These are phyloP conservation scores for Macrophomina phaseolina DNA, from an alignment of 2,329 filamentous ascomycete genomes.

Conservation along the genomic window DNA sequence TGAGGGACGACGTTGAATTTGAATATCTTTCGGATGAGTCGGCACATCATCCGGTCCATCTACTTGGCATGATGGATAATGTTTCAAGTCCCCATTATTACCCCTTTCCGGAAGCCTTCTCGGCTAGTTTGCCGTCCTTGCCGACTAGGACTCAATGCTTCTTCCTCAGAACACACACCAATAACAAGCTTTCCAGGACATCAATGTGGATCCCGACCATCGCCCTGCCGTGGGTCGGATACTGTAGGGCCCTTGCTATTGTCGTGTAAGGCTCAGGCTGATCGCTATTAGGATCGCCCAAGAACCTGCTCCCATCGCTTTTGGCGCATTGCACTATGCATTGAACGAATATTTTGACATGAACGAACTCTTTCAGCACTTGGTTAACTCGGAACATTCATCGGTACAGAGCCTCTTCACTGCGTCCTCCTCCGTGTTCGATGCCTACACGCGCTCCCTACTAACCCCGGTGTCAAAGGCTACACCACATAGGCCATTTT, in stretches of 20 bases:
- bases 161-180: slow-evolving; percentile 10
- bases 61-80: slow-evolving; percentile 21
- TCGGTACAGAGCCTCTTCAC: slow-evolving; percentile 32
- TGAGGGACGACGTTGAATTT: slow-evolving; percentile 1
- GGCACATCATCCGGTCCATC: slow-evolving; percentile 18
- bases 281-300: slow-evolving; percentile 53
- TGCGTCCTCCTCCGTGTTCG: slow-evolving; percentile 5
- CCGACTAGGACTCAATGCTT: background rate
- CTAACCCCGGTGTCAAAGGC: slow-evolving; percentile 27
- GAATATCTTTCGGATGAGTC: slow-evolving; percentile 15
- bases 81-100: slow-evolving; percentile 8
- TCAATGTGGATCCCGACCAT: slow-evolving; percentile 47
- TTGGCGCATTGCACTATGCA: slow-evolving; percentile 64
- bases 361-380: slow-evolving; percentile 63
- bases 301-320: slow-evolving; percentile 65
- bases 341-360: slow-evolving; percentile 66
- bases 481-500: slow-evolving; percentile 53
- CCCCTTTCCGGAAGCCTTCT: slow-evolving; percentile 33
- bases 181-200: slow-evolving; percentile 32
- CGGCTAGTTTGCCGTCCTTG: slow-evolving; percentile 31
- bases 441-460: slow-evolving; percentile 27
- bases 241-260: slow-evolving; percentile 39
- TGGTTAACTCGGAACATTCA: slow-evolving; percentile 55
- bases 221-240: slow-evolving; percentile 61
- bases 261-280: background rate